A percentile compares a stretch with the other conserved stretches of the same genome.
Evolutionary conservation across 2,329 filamentous ascomycete species (phyloP).

Genomic region (Ilyonectria mors-panacis): DNA sequence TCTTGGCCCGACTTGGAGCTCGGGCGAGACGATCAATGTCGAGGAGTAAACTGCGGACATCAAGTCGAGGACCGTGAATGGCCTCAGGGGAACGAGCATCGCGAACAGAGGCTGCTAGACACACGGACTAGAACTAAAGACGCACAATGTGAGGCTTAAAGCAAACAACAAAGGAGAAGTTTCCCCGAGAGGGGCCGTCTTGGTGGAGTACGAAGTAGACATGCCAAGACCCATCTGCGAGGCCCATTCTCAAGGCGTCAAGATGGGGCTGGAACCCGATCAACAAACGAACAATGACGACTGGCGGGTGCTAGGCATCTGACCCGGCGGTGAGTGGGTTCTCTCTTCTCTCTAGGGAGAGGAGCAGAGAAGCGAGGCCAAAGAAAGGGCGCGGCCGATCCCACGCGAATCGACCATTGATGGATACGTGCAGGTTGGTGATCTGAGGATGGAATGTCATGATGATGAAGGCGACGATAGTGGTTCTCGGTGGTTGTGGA

Average conservation of each 20-base stretch:
- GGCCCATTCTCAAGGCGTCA: neutral
- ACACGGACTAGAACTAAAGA: neutral
- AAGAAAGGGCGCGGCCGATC: neutral
- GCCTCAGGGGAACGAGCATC: neutral
- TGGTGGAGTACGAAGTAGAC: neutral
- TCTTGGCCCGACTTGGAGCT: conserved; percentile 25
- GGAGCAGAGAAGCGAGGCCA: neutral
- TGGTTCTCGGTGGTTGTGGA: neutral
- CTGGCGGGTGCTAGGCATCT: conserved; percentile 12
- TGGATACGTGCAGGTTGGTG: neutral
- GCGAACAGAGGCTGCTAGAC: neutral
- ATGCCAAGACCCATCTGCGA: neutral
- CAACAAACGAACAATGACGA: neutral
- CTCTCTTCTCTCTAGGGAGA: neutral
- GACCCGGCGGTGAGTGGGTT: conserved; percentile 23
- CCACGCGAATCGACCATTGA: neutral
- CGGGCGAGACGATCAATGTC: conserved; percentile 16
- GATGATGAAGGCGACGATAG: neutral
- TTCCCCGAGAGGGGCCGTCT: conserved; percentile 5
- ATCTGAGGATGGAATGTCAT: neutral
- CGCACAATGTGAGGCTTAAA: neutral
- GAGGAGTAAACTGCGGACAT: conserved; percentile 11
- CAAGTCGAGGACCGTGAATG: conserved; percentile 5
- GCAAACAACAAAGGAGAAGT: conserved; percentile 5
- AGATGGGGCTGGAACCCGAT: conserved; percentile 10